Percentiles rank a stretch among this genome's conserved stretches.
These are phyloP conservation scores for Potentilla sterilis DNA, from an alignment of 306 rosid genomes.

Conservation along the genomic window DNA sequence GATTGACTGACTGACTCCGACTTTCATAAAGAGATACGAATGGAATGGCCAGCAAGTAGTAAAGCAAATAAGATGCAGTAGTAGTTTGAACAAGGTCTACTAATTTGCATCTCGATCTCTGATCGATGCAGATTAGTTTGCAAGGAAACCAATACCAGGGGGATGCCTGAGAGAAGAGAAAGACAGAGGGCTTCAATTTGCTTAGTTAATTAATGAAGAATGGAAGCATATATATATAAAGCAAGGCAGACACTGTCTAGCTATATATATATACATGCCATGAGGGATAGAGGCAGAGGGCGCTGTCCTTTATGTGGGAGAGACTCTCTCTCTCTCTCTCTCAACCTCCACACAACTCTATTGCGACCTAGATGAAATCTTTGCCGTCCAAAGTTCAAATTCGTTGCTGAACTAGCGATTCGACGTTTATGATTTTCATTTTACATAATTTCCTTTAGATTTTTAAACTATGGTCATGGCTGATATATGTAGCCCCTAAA, in stretches of 20 bases:
- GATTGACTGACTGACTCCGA: not conserved
- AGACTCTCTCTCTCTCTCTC: not conserved
- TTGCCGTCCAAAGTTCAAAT: constrained; percentile 29
- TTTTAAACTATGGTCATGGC: not conserved
- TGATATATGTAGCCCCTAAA: not conserved
- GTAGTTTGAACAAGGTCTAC: constrained; percentile 1
- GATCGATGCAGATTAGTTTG: not conserved
- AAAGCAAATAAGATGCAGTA: constrained; percentile 2
- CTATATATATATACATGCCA: constrained; percentile 1
- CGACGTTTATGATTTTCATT: not conserved
- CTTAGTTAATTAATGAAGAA: not conserved
- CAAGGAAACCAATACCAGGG: not conserved
- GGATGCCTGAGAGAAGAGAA: not conserved
- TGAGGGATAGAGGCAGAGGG: not conserved
- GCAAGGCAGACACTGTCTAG: not conserved
- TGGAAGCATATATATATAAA: not conserved
- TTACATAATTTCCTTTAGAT: not conserved
- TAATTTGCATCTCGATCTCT: not conserved
- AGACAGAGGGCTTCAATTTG: not conserved
- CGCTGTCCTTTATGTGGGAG: not conserved
- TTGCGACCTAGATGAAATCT: constrained; percentile 15
- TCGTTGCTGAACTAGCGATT: constrained; percentile 3
- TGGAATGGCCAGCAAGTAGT: constrained; percentile 4
- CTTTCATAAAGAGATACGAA: not conserved
- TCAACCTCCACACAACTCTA: not conserved